Conservation (phyloP, 2,329 filamentous ascomycete genomes). For the Blumeria hordei region DNA sequence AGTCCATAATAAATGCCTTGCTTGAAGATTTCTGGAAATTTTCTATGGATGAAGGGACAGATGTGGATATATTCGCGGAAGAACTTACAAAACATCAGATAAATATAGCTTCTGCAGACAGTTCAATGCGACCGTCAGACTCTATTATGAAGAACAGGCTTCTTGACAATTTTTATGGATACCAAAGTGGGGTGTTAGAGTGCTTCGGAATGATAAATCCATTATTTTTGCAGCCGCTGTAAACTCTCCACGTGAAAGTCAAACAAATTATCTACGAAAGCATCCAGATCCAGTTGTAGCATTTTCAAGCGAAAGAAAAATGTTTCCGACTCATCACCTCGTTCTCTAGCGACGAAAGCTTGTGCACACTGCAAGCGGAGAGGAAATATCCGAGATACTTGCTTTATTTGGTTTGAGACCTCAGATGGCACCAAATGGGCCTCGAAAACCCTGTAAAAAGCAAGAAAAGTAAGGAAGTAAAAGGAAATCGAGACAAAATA, state of each 20-base stretch:
- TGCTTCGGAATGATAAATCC: background rate
- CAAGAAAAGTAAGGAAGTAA: background rate
- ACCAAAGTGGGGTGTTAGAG: background rate
- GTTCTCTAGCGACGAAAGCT: background rate
- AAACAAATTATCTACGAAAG: background rate
- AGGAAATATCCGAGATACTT: background rate
- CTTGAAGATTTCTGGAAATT: conserved; percentile 1
- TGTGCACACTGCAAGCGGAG: background rate
- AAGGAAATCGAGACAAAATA: background rate
- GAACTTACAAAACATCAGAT: background rate
- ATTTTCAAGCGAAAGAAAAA: background rate
- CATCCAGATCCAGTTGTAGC: background rate
- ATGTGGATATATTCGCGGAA: background rate
- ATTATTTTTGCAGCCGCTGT: background rate
- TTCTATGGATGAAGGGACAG: background rate
- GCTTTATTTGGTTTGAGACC: background rate
- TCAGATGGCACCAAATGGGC: background rate
- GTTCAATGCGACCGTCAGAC: background rate
- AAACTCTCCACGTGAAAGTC: background rate
- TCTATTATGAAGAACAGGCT: background rate
- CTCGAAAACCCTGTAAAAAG: background rate
- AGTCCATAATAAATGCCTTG: background rate
- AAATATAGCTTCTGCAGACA: background rate
- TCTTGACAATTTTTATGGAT: background rate
- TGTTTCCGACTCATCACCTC: background rate